Percentiles rank a stretch among this genome's conserved stretches.
These are phyloP conservation scores for Amyloporia xantha DNA, from an alignment of 768 basidiomycete genomes.

Conservation along the genomic window DNA sequence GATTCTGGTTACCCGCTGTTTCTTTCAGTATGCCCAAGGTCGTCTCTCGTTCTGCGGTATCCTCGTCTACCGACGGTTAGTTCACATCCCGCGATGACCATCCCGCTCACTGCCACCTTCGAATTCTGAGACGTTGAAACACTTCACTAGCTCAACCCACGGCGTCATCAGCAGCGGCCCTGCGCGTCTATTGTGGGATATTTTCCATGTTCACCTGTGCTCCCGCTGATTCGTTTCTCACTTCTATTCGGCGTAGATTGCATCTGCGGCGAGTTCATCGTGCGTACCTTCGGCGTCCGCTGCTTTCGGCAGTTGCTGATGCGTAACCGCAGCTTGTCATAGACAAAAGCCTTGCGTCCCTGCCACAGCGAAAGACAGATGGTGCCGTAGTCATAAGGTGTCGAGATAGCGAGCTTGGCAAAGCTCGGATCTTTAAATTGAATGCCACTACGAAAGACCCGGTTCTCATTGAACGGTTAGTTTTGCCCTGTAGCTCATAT, in stretches of 20 bases:
- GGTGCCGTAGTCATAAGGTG: constrained; percentile 74
- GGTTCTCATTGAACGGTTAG: constrained; percentile 74
- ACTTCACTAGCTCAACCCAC: constrained; percentile 60
- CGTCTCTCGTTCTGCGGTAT: constrained; percentile 81
- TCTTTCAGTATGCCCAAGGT: constrained; percentile 75
- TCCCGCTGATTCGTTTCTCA: constrained; percentile 7
- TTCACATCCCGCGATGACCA: constrained; percentile 9
- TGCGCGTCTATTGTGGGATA: constrained; percentile 75
- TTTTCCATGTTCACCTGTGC: constrained; percentile 8
- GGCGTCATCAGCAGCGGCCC: constrained; percentile 67
- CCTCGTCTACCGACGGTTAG: constrained; percentile 81
- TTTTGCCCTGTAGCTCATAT: constrained; percentile 15
- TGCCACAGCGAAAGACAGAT: constrained; percentile 73
- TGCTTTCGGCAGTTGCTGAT: not conserved
- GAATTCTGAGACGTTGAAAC: constrained; percentile 13
- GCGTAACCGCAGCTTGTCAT: constrained; percentile 57
- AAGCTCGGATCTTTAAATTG: constrained; percentile 78
- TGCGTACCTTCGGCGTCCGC: constrained; percentile 31
- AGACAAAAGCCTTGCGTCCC: constrained; percentile 61
- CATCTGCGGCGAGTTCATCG: constrained; percentile 84
- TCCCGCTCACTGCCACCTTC: no score
- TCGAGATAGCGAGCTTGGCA: constrained; percentile 49
- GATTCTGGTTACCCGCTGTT: not conserved
- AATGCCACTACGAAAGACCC: constrained; percentile 68
- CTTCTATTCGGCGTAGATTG: constrained; percentile 47